Conservation (phyloP, 1,284 basidiomycete species). For the Abortiporus biennis region DNA sequence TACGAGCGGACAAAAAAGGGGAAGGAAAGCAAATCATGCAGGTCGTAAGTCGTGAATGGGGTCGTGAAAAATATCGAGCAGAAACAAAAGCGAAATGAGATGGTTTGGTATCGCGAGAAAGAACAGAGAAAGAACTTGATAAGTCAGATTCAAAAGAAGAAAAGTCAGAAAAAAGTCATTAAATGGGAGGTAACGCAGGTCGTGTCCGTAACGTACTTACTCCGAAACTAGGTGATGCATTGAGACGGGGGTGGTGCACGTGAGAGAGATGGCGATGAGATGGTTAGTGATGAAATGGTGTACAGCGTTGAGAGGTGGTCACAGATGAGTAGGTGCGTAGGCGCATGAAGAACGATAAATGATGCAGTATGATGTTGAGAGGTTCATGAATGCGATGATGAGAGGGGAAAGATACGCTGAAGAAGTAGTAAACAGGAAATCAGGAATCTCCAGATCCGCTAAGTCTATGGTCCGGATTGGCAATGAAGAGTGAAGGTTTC, state of each 20-base stretch:
- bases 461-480: slow-evolving; percentile 44
- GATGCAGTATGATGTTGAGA: no score
- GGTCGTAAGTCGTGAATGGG: slow-evolving; percentile 8
- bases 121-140: no score
- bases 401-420: neutral
- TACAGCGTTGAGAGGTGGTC: neutral
- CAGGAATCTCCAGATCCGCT: slow-evolving; percentile 6
- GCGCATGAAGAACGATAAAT: neutral
- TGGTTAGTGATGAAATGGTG: no score
- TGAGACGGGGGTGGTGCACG: no score
- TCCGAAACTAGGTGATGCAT: no score
- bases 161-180: no score
- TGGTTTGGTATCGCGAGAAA: neutral
- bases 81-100: neutral
- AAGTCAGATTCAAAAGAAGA: no score
- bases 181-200: no score
- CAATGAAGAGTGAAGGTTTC: slow-evolving; percentile 49
- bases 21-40: slow-evolving; percentile 4
- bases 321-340: neutral
- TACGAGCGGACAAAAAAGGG: no score
- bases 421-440: neutral
- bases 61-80: slow-evolving; percentile 5
- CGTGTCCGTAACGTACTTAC: no score
- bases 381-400: no score
- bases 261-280: no score